Percentiles rank a stretch among this genome's conserved stretches.
phyloP scores from a whole-genome alignment of 2,329 filamentous ascomycete species.

The Apiospora sp. region DNA sequence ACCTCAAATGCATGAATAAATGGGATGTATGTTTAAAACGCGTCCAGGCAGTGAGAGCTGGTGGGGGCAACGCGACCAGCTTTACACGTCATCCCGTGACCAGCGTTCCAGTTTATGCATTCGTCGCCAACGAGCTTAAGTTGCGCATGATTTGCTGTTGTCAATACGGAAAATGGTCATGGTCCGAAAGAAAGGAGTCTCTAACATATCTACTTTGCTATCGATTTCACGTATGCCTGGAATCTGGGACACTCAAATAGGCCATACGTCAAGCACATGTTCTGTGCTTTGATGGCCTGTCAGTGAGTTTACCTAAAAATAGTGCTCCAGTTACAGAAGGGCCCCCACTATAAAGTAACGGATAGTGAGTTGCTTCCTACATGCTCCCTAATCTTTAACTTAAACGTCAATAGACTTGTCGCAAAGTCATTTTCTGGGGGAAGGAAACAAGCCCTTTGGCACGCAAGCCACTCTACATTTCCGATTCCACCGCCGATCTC shows the following conservation, averaged over 20 bases:
- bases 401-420: not conserved
- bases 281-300: not conserved
- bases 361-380: not conserved
- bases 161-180: not conserved
- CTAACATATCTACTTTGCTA: not conserved
- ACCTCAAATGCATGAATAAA: not conserved
- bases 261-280: not conserved
- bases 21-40: not conserved
- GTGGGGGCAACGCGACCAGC: slow-evolving; percentile 31
- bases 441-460: slow-evolving; percentile 6
- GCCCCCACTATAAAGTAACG: not conserved
- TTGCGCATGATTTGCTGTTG: not conserved
- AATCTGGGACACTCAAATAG: not conserved
- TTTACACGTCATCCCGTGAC: slow-evolving; percentile 53
- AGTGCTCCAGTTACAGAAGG: slow-evolving; percentile 4
- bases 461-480: not conserved
- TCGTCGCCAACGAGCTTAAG: not conserved
- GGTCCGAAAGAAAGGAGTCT: not conserved
- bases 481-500: no score
- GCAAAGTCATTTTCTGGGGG: slow-evolving; percentile 24
- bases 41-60: not conserved
- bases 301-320: not conserved
- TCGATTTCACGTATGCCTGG: not conserved
- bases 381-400: not conserved
- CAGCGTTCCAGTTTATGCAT: slow-evolving; percentile 2